These are phyloP conservation scores for Saccharomycopsis malanga DNA, from an alignment of 805 yeast genomes.

Conservation along the genomic window DNA sequence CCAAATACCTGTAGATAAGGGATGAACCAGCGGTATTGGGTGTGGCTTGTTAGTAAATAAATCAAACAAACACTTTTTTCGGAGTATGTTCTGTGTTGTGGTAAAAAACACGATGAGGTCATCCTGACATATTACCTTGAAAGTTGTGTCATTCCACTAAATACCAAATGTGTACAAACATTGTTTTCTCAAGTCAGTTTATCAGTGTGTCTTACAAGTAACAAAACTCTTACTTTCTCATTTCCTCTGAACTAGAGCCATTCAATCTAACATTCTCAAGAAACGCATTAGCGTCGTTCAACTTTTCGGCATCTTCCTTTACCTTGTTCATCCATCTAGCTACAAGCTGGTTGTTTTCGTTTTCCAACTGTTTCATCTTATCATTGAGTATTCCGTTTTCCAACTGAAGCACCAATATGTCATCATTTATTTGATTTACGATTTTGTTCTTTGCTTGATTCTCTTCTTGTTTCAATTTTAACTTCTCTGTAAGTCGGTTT, in stretches of 20 bases:
- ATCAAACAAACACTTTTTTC: too few species aligned
- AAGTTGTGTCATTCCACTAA: too few species aligned
- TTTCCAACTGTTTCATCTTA: conserved; percentile 28
- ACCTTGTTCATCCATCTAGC: conserved; percentile 55
- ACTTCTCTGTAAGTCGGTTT: conserved; percentile 26
- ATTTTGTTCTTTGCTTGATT: conserved; percentile 43
- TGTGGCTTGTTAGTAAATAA: too few species aligned
- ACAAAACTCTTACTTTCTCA: too few species aligned
- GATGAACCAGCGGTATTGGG: too few species aligned
- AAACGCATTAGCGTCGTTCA: conserved; percentile 43
- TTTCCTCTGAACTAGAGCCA: neutral
- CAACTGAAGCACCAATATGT: conserved; percentile 51
- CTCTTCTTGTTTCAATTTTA: conserved; percentile 26
- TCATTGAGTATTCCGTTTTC: conserved; percentile 41
- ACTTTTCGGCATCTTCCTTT: conserved; percentile 50
- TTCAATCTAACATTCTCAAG: conserved; percentile 21
- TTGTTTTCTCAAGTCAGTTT: too few species aligned
- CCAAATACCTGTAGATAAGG: too few species aligned
- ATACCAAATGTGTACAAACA: too few species aligned
- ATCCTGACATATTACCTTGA: too few species aligned
- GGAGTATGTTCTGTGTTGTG: too few species aligned
- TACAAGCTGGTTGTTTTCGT: conserved; percentile 46
- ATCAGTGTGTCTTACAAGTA: too few species aligned
- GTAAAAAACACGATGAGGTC: too few species aligned
- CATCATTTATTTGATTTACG: conserved; percentile 59